Percentiles rank a stretch among this genome's conserved stretches.
phyloP scores from a whole-genome alignment of 1,139 yeast species.

The Debaryomyces sp. region DNA sequence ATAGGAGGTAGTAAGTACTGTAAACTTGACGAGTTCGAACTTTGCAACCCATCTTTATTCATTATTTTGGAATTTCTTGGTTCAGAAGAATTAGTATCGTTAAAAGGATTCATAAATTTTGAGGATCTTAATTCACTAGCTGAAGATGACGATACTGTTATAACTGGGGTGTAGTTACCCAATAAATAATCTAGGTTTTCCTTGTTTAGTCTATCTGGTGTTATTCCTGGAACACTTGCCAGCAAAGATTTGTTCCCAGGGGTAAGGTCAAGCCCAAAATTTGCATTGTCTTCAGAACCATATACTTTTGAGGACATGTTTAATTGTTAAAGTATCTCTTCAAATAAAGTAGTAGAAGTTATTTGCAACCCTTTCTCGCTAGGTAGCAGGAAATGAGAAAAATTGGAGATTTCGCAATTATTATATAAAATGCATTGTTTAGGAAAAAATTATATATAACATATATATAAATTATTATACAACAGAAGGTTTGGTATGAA shows the following conservation, averaged over 20 bases:
- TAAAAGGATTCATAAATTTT: slow-evolving; percentile 9
- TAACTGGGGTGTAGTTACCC: slow-evolving; percentile 6
- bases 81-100: slow-evolving; percentile 11
- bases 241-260: not conserved
- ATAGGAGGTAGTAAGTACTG: slow-evolving; percentile 9
- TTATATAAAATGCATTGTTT: not conserved
- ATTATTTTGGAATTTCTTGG: slow-evolving; percentile 4
- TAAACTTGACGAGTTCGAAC: slow-evolving; percentile 5
- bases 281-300: slow-evolving; percentile 4
- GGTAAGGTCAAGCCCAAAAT: slow-evolving; percentile 3
- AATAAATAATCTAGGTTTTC: slow-evolving; percentile 4
- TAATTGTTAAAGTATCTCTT: not conserved
- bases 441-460: not conserved
- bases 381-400: not conserved
- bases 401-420: not conserved
- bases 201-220: slow-evolving; percentile 1
- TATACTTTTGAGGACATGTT: slow-evolving; percentile 5
- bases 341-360: not conserved
- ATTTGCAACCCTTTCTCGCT: not conserved
- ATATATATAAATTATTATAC: not conserved
- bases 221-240: not conserved
- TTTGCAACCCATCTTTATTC: slow-evolving; percentile 1
- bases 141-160: slow-evolving; percentile 8
- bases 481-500: slow-evolving; percentile 21
- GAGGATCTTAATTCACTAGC: slow-evolving; percentile 7